Evolutionary conservation across 2,329 filamentous ascomycete genomes (phyloP), one percentile per base, ranked within the genome.

Genomic region (Hypomyces rosellus): DNA sequence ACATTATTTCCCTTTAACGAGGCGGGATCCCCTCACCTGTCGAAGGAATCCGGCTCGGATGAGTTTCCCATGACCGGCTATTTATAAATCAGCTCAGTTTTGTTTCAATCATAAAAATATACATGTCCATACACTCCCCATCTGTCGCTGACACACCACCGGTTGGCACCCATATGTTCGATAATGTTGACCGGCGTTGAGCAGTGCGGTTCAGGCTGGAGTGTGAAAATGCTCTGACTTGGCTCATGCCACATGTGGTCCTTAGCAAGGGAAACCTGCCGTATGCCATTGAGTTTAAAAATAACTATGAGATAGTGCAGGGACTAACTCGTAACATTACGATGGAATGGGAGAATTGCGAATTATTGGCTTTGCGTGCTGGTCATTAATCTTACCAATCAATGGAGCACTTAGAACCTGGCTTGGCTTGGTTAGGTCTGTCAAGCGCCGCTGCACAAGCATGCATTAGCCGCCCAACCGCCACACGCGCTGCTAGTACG

Each of bases 131-230:
- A 80, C 78, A 73, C 68, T 81, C 81, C 47, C 76, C 73, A 40
- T 78, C 71, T 22, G 72, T 72, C 38, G 74, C 72, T 52, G 82
- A 74, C 48, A 88, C 81, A 7, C 86, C 84, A 40, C 85, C 84
- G 1, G 85, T 88, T 2, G 90, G 89, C 25, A 84, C 76, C 89
- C 91, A 96, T 67, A 90, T 80, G 42, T 75, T 83, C 3, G 89
- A 92, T 9, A 92, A 67, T 40, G 63, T 66, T 34, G 64, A 66
- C 41, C 68, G 64, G 45, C 53, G 53, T 25, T 55, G 54, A 45
- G 45, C 42, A 33, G 55, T 49, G 46, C 55, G 85, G 75, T 60
- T 40, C 44, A 54, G 37, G 46, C 51, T 49, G 34, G 59, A 51
- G 43, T 51, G 52, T 34, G 61, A 61, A 49, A 61, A 55, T 41